These are phyloP conservation scores for Podaxis sp. DNA, from an alignment of 768 basidiomycete genomes.

Conservation along the genomic window DNA sequence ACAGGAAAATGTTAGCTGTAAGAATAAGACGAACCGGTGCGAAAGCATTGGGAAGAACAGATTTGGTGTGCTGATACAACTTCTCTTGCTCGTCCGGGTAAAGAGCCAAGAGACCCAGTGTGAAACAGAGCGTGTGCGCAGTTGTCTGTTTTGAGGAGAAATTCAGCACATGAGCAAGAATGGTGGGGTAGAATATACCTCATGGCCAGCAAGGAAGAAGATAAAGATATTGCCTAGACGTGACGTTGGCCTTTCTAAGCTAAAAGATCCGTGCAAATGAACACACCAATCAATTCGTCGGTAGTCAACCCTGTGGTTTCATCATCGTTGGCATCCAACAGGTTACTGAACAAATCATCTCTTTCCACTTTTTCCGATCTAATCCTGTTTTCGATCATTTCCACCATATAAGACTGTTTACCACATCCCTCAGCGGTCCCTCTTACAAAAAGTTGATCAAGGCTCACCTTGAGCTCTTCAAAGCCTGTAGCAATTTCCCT, in stretches of 20 bases:
- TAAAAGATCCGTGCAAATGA: not conserved
- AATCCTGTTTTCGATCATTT: conserved; percentile 49
- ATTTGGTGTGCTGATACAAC: conserved; percentile 36
- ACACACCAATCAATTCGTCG: conserved; percentile 37
- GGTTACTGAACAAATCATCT: conserved; percentile 49
- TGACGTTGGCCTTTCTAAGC: not conserved
- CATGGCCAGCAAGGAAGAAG: conserved; percentile 58
- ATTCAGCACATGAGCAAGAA: not conserved
- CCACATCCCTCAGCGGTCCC: not conserved
- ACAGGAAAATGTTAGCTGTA: not conserved
- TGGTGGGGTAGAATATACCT: conserved; percentile 30
- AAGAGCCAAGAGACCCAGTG: conserved; percentile 42
- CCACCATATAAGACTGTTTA: conserved; percentile 38
- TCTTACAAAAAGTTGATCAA: not conserved
- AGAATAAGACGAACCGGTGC: not conserved
- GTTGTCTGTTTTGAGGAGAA: conserved; percentile 29
- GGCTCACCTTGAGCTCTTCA: conserved; percentile 37
- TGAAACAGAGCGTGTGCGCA: conserved; percentile 39
- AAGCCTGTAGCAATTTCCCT: conserved; percentile 34
- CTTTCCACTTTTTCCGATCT: conserved; percentile 35
- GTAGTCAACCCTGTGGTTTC: conserved; percentile 33
- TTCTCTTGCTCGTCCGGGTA: conserved; percentile 46
- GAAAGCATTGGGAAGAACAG: conserved; percentile 25
- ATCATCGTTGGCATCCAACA: conserved; percentile 46
- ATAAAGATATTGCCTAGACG: conserved; percentile 39